Base-by-base conservation (phyloP, 176 grass and related monocot genomes). In the Zea mays region DNA sequence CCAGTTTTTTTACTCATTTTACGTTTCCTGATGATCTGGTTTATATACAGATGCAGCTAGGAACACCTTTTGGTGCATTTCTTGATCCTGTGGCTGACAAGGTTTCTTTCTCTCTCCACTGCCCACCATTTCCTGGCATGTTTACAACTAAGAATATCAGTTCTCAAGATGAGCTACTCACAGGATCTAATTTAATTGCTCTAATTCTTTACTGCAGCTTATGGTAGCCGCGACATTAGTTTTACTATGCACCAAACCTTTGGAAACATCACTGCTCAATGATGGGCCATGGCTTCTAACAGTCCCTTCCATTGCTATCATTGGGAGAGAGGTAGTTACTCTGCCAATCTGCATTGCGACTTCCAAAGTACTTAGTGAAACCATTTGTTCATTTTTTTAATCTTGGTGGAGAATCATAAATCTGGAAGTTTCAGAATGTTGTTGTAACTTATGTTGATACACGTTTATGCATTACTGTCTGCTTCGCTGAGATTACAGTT, bases 11-110 rank as follows among this genome's bases (percentile, higher is more conserved):
- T 10, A 19, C 19, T 67, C 39, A 46, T 62, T 71, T 65, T 60
- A 62, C 2, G 3, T 45, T 33, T n/a, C 62, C 81, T 58, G 38
- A 73, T 69, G 48, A 84, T 73, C 43, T 52, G 34, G 39, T 71
- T 69, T 70, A 57, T 80, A 70, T 71, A 61, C 82, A 99, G 96
- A 99, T 96, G 96, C 85, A 83, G 48, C 83, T 99, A 76, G 92
- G 96, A 63, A 95, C 96, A 64, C 86, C 92, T 71, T 99, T 99
- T 81, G 96, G 96, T 81, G 96, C 96, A 85, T 99, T 99, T 96
- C 90, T 99, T 58, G 96, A 99, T 88, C 96, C 96, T 73, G 96
- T 99, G 39, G 96, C 96, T 46, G 96, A 99, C 82, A 99, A 99
- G 96, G 96, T 99, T 83, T 21, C 9, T 74, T 64, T 83, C 54